Evolutionary conservation across 2,329 filamentous ascomycete species (phyloP), one percentile per base, ranked within the genome.

Genomic region (Alternaria hordeiaustralica): DNA sequence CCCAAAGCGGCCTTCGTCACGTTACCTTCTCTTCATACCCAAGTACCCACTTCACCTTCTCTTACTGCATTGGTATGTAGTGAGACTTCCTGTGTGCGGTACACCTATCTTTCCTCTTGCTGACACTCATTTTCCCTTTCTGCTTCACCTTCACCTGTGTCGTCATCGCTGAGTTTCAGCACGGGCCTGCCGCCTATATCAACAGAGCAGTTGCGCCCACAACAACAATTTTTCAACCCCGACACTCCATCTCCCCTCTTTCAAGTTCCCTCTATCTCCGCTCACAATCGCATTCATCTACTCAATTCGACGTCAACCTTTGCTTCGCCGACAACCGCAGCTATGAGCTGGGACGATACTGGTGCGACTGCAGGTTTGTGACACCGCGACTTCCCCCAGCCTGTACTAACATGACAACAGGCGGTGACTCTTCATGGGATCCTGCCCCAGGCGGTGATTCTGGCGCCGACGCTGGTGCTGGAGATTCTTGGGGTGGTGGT

Each of bases 281-380:
- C 44, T 47, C 44, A 47, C n/a, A 13, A 7, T 47, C 45, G 13
- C 33, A n/a, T 55, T 58, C 57, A n/a, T 18, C 45, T 47, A 21
- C 33, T 54, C 26, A 43, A 15, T 30, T 50, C 9, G 30, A 50
- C 15, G 41, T n/a, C 47, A 33, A 51, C 36, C 30, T 20, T 30
- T 25, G 26, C 18, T 18, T 20, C n/a, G 33, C 26, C 56, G 23
- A 51, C 6, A 26, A 13, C 36, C 21, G 25, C 49, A 59, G 61
- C 58, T 59, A 74, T 75, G 71, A 69, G 66, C 59, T 72, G 69
- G 69, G 60, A 70, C 25, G 60, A 70, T n/a, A 66, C 64, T 46
- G 69, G 63, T 44, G 58, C 58, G 21, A 61, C 67, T 70, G 55
- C 51, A 41, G 49, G 69, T 68, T 44, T 41, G 26, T 41, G 25